phyloP scores from a whole-genome alignment of 768 basidiomycete species.

The Termitomyces sp. region DNA sequence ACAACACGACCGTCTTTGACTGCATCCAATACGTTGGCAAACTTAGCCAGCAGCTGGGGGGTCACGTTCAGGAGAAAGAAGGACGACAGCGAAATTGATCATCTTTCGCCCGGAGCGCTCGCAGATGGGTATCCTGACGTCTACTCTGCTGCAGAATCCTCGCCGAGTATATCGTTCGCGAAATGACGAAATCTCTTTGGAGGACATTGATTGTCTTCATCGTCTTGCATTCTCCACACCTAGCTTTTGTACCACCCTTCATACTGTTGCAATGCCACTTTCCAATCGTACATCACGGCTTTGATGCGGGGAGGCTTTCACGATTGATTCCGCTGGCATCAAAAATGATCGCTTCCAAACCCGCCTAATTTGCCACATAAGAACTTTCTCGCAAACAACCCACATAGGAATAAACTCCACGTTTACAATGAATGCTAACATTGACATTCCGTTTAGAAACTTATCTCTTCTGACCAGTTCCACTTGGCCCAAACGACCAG shows the following conservation, averaged over 20 bases:
- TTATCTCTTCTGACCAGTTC: too few relatives aligned
- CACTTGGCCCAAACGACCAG: too few relatives aligned
- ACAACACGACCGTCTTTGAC: constrained; percentile 27
- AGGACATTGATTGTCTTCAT: background rate
- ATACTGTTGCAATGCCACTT: background rate
- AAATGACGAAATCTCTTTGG: constrained; percentile 9
- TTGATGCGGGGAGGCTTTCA: background rate
- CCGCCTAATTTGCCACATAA: too few relatives aligned
- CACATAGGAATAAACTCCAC: background rate
- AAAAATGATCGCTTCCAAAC: background rate
- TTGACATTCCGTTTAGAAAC: too few relatives aligned
- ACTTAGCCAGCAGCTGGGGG: constrained; percentile 61
- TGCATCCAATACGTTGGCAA: constrained; percentile 49
- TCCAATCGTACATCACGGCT: background rate
- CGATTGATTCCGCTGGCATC: background rate
- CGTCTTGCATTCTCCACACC: background rate
- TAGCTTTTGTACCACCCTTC: background rate
- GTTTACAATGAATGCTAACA: background rate
- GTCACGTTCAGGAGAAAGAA: constrained; percentile 51
- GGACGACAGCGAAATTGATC: constrained; percentile 6
- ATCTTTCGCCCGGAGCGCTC: background rate
- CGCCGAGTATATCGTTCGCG: constrained; percentile 8
- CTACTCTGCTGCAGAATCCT: constrained; percentile 5
- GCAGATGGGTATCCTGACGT: background rate
- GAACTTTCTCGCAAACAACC: background rate